Percentiles rank a stretch among this genome's conserved stretches.
Conservation (phyloP, 208 protist genomes). For the Acanthamoeba castellanii region DNA sequence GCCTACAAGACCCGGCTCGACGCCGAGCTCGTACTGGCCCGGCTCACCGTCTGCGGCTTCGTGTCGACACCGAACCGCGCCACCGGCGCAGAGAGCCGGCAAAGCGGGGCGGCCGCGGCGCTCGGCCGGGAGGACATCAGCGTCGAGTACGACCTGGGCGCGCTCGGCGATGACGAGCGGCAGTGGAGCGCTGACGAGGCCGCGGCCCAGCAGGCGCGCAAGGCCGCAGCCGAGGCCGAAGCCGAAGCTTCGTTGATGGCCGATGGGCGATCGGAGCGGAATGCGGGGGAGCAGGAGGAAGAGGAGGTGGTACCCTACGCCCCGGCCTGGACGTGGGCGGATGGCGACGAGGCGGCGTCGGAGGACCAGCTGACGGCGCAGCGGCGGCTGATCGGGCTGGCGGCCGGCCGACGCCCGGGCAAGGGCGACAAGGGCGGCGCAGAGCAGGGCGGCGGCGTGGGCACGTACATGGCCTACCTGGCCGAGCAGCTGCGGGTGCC, state of each 20-base stretch:
- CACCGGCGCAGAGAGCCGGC: background rate
- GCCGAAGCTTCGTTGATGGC: too few relatives aligned
- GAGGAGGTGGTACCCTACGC: too few relatives aligned
- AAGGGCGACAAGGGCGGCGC: background rate
- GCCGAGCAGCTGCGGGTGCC: background rate
- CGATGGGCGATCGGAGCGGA: too few relatives aligned
- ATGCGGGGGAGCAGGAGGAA: background rate
- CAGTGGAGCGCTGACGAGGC: background rate
- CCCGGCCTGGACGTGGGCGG: too few relatives aligned
- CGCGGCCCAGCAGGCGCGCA: background rate
- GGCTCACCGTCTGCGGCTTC: background rate
- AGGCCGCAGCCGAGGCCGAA: background rate
- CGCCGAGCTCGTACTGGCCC: background rate
- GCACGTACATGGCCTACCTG: conserved; percentile 7
- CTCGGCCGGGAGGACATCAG: background rate
- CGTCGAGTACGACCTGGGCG: background rate
- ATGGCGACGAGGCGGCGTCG: too few relatives aligned
- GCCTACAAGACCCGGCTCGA: background rate
- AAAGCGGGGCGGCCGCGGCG: background rate
- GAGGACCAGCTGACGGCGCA: background rate
- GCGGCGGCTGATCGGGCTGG: background rate
- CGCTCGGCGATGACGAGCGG: background rate
- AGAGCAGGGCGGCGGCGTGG: background rate
- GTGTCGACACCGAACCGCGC: background rate
- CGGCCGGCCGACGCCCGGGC: too few relatives aligned